Evolutionary conservation across 225 moss, liverwort and hornwort genomes (phyloP).

Genomic region (Polytrichum commune): DNA sequence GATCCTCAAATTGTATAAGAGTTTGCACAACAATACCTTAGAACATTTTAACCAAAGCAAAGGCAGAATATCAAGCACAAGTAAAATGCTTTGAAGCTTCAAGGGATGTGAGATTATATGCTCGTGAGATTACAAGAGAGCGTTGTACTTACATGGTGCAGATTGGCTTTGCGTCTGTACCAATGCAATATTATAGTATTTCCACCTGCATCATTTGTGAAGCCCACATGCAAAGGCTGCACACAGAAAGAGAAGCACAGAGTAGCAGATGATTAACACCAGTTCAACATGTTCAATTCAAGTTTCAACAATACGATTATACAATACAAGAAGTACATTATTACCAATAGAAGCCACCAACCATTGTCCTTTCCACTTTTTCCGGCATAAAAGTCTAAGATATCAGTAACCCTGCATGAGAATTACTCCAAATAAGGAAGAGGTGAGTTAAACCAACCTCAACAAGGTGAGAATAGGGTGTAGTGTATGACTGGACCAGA

Average conservation of each 20-base stretch:
- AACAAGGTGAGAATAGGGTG: background rate
- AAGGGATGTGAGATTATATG: too few relatives aligned
- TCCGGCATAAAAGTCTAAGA: too few relatives aligned
- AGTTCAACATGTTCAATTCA: too few relatives aligned
- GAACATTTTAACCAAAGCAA: too few relatives aligned
- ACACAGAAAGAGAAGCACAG: slow-evolving; percentile 7
- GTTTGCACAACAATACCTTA: too few relatives aligned
- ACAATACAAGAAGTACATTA: too few relatives aligned
- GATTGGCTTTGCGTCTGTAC: slow-evolving; percentile 73
- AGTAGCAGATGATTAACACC: background rate
- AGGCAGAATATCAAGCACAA: too few relatives aligned
- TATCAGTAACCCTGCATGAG: background rate
- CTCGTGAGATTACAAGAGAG: background rate
- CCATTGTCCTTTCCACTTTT: too few relatives aligned
- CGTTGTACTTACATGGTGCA: slow-evolving; percentile 63
- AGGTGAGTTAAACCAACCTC: background rate
- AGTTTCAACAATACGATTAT: too few relatives aligned
- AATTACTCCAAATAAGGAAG: background rate
- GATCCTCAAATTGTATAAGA: too few relatives aligned
- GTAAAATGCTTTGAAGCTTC: too few relatives aligned
- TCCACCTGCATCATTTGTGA: slow-evolving; percentile 74
- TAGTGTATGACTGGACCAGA: background rate
- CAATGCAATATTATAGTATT: slow-evolving; percentile 72
- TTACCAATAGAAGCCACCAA: too few relatives aligned
- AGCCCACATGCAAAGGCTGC: slow-evolving; percentile 87